Base-by-base conservation (phyloP, 805 yeast genomes). In the Maudiozyma pseudohumilis region DNA sequence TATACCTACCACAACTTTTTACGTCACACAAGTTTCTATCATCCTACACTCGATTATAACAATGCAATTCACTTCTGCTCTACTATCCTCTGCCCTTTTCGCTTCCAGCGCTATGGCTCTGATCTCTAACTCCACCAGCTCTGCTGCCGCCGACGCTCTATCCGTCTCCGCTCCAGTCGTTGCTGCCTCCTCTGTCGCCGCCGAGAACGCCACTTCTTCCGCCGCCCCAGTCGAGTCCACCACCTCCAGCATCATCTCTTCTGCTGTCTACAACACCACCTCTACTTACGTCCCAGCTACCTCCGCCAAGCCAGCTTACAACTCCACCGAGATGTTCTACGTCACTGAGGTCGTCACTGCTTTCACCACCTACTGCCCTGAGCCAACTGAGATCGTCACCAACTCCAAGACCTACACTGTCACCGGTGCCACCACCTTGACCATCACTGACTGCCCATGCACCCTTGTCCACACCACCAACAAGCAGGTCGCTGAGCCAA, bases 391-490 rank as follows among this genome's bases (percentile, higher is more conserved):
- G 43, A 53, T 83, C 43, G 69, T 67, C 47, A 74, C 77, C 62
- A 78, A 77, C 72, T 70, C 70, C 69, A 59, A 60, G 60, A 80
- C 89, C 57, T 72, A 75, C 75, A 75, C 81, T 48, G 86, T 80
- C 58, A 75, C 88, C 44, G 78, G 62, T 53, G 77, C 89, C 44
- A 80, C 89, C 61, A 83, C 94, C 50, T 64, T 84, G 54, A 83
- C 92, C 61, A 72, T 83, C 74, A 80, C 94, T 55, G 80, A 84
- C 71, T 77, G 84, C 65, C 89, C 88, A 60, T 84, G 94, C 71
- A 81, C 89, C 29, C 55, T 76, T 55, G 41, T 51, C 18, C 44
- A 34, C 18, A 29, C 40, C 27, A 31, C 24, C 3, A 29, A 18
- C 21, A 34, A 29, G 20, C 30, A 20, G 18, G 36, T n/a, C 5